Conservation (phyloP, 1,284 basidiomycete species). For the Ceraceosorus guamensis region DNA sequence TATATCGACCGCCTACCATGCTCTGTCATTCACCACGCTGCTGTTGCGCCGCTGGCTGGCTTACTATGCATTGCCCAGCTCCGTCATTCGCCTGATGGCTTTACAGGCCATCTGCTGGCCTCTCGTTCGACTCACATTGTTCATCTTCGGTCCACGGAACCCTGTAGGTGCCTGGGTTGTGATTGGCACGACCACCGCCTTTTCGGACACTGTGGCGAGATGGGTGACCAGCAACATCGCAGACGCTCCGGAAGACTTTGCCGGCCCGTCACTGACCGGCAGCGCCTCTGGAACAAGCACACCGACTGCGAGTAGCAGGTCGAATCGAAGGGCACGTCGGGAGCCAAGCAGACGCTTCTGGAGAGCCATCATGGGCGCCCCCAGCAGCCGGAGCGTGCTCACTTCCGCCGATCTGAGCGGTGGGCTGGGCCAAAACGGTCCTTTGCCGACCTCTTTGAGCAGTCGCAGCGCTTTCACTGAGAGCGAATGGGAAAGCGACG, state of each 20-base stretch:
- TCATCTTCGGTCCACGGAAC: slow-evolving; percentile 60
- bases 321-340: slow-evolving; percentile 15
- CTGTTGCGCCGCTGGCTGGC: slow-evolving; percentile 70
- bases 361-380: slow-evolving; percentile 36
- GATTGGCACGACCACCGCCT: slow-evolving; percentile 66
- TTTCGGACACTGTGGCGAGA: slow-evolving; percentile 39
- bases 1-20: slow-evolving; percentile 71
- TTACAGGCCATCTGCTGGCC: slow-evolving; percentile 81
- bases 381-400: slow-evolving; percentile 9
- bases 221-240: slow-evolving; percentile 47
- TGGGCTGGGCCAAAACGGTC: too few species aligned
- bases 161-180: slow-evolving; percentile 71
- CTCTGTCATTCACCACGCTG: slow-evolving; percentile 68
- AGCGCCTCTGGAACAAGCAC: neutral
- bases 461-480: too few species aligned
- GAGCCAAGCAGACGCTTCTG: slow-evolving; percentile 28
- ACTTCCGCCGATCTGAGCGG: too few species aligned
- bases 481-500: neutral
- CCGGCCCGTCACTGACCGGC: neutral
- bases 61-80: slow-evolving; percentile 70
- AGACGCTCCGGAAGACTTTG: slow-evolving; percentile 16
- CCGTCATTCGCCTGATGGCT: slow-evolving; percentile 71
- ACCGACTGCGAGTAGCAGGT: neutral
- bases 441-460: too few species aligned
- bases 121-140: slow-evolving; percentile 68